Base-by-base conservation (phyloP, 108 stramenopile genomes). In the Pelagomonas calceolata region DNA sequence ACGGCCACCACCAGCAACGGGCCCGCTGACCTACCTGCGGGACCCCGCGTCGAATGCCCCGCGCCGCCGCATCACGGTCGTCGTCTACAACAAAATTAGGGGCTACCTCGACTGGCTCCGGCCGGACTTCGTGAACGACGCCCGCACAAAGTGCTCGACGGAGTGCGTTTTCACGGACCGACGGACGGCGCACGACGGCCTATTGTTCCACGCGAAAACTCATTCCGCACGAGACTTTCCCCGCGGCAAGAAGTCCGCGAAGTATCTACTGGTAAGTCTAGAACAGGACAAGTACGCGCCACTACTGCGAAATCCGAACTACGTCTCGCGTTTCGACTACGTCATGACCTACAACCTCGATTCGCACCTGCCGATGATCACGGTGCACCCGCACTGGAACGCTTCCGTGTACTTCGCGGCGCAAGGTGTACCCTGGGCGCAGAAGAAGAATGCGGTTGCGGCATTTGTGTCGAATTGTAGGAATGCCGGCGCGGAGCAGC, bases 401-500 rank as follows among this genome's bases (percentile, higher is more conserved):
- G 36, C 76, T 30, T 7, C 72, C 45, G 34, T 30, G 30, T 63
- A 68, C 36, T 60, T 60, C 51, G 21, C 1, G 51, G 51, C 14
- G 21, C 3, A 60, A 1, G 51, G 14, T 1, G 21, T 60, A 3
- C 51, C 51, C 51, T 60, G 14, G 21, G 51, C 3, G 21, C 51
- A 60, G 51, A 4, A 12, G 0, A 12, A 26, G 21, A 26, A 63
- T 36, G 76, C 76, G 16, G 70, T 81, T 15, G 81, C 79, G 30
- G 74, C 75, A 21, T 81, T 81, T 71, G 78, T 79, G 15, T 77
- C 76, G 1, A 81, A 81, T 73, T 81, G 81, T 72, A 66, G 72
- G 10, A 44, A 36, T n/a, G 75, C 81, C 10, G 81, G 81, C 32
- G 81, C 79, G 15, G 63, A 44, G 31, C 33, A 73, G 66, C 71